These are phyloP conservation scores for Suhomyces emberorum DNA, from an alignment of 805 yeast species.

Conservation along the genomic window DNA sequence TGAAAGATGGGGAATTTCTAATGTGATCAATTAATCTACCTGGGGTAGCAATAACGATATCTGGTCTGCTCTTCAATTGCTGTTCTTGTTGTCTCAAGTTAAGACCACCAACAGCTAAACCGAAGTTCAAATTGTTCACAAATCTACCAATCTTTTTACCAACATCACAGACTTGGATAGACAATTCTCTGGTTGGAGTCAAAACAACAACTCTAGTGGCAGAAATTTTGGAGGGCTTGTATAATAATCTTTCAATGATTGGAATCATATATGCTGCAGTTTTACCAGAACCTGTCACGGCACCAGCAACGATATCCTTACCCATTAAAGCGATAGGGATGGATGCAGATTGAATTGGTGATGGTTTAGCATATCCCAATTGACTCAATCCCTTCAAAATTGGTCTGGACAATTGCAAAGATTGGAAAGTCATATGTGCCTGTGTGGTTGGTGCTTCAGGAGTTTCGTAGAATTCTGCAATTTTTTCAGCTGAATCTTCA, in stretches of 20 bases:
- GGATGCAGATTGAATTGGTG: constrained; percentile 90
- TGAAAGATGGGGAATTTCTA: constrained; percentile 89
- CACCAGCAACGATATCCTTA: constrained; percentile 97
- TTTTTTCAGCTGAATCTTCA: constrained; percentile 78
- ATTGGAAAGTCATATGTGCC: constrained; percentile 64
- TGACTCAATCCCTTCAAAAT: constrained; percentile 76
- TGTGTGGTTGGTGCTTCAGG: constrained; percentile 40
- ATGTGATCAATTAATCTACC: constrained; percentile 98
- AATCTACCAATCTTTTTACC: constrained; percentile 80
- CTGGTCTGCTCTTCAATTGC: constrained; percentile 88
- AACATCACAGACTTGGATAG: constrained; percentile 93
- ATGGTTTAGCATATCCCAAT: constrained; percentile 82
- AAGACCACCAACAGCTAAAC: constrained; percentile 97
- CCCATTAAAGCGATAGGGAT: constrained; percentile 93
- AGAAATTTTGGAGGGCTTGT: constrained; percentile 81
- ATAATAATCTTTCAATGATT: constrained; percentile 84
- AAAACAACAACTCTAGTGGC: constrained; percentile 88
- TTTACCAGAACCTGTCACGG: constrained; percentile 99
- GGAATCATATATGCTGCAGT: constrained; percentile 99
- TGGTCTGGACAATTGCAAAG: constrained; percentile 84
- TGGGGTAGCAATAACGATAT: constrained; percentile 95
- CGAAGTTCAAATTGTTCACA: constrained; percentile 75
- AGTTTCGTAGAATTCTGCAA: constrained; percentile 74
- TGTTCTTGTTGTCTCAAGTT: constrained; percentile 95
- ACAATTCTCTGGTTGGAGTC: constrained; percentile 96